Conservation (phyloP, 2,329 filamentous ascomycete species). For the Cladophialophora bantiana region DNA sequence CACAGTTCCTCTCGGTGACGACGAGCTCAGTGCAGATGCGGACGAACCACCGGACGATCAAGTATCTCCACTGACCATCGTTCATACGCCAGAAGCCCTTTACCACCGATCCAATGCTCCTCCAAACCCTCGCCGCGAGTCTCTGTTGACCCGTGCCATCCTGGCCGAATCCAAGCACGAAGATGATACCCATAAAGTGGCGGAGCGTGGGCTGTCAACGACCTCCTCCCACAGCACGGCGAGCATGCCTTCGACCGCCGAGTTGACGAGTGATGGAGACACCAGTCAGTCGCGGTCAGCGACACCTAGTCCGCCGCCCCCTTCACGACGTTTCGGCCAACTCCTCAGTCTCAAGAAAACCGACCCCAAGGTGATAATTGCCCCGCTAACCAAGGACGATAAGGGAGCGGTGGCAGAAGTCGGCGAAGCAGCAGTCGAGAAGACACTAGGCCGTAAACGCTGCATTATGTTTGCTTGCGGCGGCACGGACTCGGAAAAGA, state of each 20-base stretch:
- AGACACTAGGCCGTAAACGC: constrained; percentile 75
- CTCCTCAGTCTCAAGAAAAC: constrained; percentile 39
- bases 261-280: constrained; percentile 93
- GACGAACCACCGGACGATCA: constrained; percentile 84
- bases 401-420: constrained; percentile 46
- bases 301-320: constrained; percentile 86
- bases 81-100: constrained; percentile 38
- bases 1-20: constrained; percentile 54
- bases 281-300: constrained; percentile 88
- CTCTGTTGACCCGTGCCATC: constrained; percentile 85
- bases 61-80: constrained; percentile 40
- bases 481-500: constrained; percentile 62
- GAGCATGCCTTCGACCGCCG: constrained; percentile 82
- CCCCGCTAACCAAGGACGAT: constrained; percentile 41
- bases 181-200: constrained; percentile 43
- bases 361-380: constrained; percentile 40
- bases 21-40: constrained; percentile 75
- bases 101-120: constrained; percentile 55
- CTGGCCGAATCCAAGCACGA: constrained; percentile 69
- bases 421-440: constrained; percentile 65
- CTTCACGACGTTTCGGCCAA: constrained; percentile 54
- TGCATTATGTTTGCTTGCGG: constrained; percentile 93
- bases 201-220: constrained; percentile 43
- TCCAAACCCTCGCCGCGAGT: constrained; percentile 65
- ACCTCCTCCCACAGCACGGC: constrained; percentile 79